Evolutionary conservation across 345 rosid species (phyloP).

Genomic region (Bruguiera gymnorhiza): DNA sequence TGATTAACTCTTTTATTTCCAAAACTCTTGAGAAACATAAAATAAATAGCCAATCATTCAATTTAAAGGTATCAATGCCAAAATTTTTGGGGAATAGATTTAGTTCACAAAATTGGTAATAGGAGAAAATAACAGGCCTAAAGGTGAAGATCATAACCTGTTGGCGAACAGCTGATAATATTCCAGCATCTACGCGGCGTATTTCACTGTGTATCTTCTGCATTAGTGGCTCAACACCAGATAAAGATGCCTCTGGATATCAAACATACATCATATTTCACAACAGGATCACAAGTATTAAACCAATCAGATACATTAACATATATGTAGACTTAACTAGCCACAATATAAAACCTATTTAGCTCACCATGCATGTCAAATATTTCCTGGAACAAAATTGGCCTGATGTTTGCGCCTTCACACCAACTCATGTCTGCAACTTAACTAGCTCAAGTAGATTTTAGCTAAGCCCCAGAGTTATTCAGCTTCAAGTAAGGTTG

Average conservation of each 20-base stretch:
- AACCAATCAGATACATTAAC: not conserved
- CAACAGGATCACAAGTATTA: conserved; percentile 10
- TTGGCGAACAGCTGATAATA: conserved; percentile 93
- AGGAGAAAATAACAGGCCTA: not conserved
- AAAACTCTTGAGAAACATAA: too few species aligned
- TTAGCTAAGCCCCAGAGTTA: not conserved
- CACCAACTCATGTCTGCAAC: not conserved
- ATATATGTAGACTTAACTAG: not conserved
- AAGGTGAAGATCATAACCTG: conserved; percentile 51
- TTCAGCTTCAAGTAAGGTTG: too few species aligned
- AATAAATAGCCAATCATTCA: too few species aligned
- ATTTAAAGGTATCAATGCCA: too few species aligned
- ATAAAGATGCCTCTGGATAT: conserved; percentile 81
- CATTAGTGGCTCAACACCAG: conserved; percentile 98
- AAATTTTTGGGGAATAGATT: too few species aligned
- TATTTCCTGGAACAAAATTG: not conserved
- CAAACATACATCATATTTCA: conserved; percentile 10
- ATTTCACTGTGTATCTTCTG: conserved; percentile 94
- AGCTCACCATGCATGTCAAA: not conserved
- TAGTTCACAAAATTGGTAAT: not conserved
- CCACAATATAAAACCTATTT: not conserved
- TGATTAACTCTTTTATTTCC: too few species aligned
- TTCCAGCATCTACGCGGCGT: conserved; percentile 88
- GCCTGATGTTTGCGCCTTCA: not conserved
- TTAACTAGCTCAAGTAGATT: not conserved